Base-by-base conservation (phyloP, 2,329 filamentous ascomycete genomes). In the Fusarium liriodendri region DNA sequence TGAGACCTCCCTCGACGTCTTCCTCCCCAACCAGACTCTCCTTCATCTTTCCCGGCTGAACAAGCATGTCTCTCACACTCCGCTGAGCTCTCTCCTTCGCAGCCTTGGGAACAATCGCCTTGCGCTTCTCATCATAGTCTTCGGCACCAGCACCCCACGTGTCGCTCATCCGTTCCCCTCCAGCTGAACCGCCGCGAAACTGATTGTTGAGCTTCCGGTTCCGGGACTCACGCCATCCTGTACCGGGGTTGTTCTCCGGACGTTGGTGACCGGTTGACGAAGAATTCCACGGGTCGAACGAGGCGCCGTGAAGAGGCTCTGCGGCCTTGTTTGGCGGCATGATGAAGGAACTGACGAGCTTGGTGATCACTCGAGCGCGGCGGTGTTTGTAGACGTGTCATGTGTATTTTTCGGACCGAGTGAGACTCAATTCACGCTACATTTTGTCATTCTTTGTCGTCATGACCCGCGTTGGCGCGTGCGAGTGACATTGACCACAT, bases 191-290 rank as follows among this genome's bases (percentile, higher is more conserved):
- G 22, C 85, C 86, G 25, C 85, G 83, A 80, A 94, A 94, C 81
- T 97, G 95, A 77, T 87, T 86, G 55, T 88, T 86, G 42, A 97
- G 86, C 83, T 96, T 97, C 63, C 86, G 82, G 52, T 87, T 89
- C 47, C 94, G 89, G 16, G 90, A 92, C 60, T 91, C 87, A 27
- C 94, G 91, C 94, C 95, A 97, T 79, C 89, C 73, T 27, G 89
- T 88, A 2, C 89, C 89, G 2, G 92, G 87, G 5, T 85, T 83
- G 68, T 90, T 91, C 69, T 96, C 93, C 47, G 93, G 90, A 45
- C 91, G 88, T 82, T 97, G 95, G 80, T 98, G 94, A 54, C 94
- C 94, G 1, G 92, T 92, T 7, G 92, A 91, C 14, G 91, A 90
- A 16, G 91, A 92, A 83, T 95, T 95, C 91, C 91, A 94, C 6